phyloP scores from a whole-genome alignment of 1,139 yeast genomes.

The Candida anutae region DNA sequence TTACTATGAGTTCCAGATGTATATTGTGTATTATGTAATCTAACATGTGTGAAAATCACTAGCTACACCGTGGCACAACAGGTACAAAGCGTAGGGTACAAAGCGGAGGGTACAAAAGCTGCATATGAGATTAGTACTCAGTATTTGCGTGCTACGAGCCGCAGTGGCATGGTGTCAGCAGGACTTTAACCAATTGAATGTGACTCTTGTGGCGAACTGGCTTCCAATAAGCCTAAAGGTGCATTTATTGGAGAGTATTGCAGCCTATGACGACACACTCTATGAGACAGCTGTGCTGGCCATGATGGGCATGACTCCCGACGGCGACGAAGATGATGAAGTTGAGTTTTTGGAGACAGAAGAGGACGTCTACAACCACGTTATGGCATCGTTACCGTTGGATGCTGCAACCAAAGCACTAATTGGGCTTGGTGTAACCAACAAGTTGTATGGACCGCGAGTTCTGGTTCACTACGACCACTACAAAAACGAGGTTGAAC shows the following conservation, averaged over 20 bases:
- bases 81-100: no score
- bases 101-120: no score
- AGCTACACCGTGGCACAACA: neutral
- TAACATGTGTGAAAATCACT: conserved; percentile 1
- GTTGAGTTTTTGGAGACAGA: conserved; percentile 4
- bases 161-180: neutral
- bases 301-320: conserved; percentile 22
- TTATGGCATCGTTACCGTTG: conserved; percentile 21
- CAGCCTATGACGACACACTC: conserved; percentile 40
- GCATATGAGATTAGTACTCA: no score
- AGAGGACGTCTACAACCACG: conserved; percentile 31
- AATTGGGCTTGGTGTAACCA: conserved; percentile 44
- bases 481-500: conserved; percentile 28
- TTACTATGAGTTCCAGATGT: no score
- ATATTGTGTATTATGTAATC: no score
- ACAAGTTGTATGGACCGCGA: conserved; percentile 52
- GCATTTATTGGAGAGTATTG: conserved; percentile 48
- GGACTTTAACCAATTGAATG: conserved; percentile 2
- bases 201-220: conserved; percentile 22
- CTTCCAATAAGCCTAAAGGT: conserved; percentile 35
- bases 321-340: conserved; percentile 15
- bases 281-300: conserved; percentile 41
- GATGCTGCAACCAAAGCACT: conserved; percentile 16
- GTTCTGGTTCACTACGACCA: conserved; percentile 56
- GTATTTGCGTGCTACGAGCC: no score